These are phyloP conservation scores for Calonectria fujianensis DNA, from an alignment of 2,329 filamentous ascomycete genomes.

Conservation along the genomic window DNA sequence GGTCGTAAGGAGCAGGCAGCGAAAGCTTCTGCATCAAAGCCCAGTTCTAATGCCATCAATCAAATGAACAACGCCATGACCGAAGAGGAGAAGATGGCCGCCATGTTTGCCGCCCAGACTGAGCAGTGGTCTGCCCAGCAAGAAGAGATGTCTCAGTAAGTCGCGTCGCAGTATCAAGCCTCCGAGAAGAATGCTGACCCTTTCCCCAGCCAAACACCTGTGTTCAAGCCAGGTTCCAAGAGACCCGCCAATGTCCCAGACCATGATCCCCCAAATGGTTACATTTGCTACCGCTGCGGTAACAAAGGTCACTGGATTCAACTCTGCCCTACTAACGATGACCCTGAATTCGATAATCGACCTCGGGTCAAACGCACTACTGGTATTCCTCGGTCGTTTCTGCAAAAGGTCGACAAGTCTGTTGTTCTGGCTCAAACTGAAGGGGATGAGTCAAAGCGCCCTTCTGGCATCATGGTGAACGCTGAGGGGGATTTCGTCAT, in stretches of 20 bases:
- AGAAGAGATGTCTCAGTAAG: slow-evolving; percentile 90
- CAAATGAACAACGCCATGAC: slow-evolving; percentile 88
- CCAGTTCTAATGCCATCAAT: slow-evolving; percentile 73
- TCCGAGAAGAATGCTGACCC: slow-evolving; percentile 58
- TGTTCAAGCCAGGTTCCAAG: slow-evolving; percentile 78
- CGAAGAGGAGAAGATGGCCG: slow-evolving; percentile 94
- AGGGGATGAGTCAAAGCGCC: slow-evolving; percentile 88
- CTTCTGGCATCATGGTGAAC: slow-evolving; percentile 96
- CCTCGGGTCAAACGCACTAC: slow-evolving; percentile 97
- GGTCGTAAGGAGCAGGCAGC: slow-evolving; percentile 78
- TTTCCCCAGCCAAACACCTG: slow-evolving; percentile 74
- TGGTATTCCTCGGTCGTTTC: slow-evolving; percentile 94
- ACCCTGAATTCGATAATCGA: slow-evolving; percentile 95
- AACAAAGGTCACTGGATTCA: slow-evolving; percentile 99
- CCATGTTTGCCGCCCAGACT: slow-evolving; percentile 92
- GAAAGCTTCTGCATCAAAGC: slow-evolving; percentile 75
- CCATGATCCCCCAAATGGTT: slow-evolving; percentile 93
- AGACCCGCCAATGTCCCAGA: slow-evolving; percentile 87
- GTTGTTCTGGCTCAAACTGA: slow-evolving; percentile 83
- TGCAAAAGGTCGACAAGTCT: slow-evolving; percentile 96
- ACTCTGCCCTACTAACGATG: slow-evolving; percentile 97
- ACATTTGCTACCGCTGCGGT: slow-evolving; percentile 96
- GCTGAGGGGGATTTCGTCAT: slow-evolving; percentile 98
- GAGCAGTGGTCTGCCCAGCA: slow-evolving; percentile 96
- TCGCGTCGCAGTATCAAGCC: slow-evolving; percentile 45